A percentile compares a stretch with the other conserved stretches of the same genome.
These are phyloP conservation scores for Starmerella floricola DNA, from an alignment of 805 yeast species.

Conservation along the genomic window DNA sequence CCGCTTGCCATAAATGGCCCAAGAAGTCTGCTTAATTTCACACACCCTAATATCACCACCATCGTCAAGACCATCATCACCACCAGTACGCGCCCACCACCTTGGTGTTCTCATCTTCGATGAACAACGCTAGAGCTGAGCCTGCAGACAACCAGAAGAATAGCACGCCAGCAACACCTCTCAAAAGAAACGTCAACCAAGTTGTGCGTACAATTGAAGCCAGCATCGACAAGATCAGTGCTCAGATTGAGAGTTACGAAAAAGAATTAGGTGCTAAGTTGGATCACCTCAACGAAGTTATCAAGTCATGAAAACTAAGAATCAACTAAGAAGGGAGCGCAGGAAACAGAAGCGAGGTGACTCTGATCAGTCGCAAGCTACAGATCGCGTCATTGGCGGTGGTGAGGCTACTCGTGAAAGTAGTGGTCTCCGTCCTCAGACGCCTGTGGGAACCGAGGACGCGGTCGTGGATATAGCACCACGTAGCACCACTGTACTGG, in stretches of 20 bases:
- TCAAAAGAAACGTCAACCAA: constrained; percentile 4
- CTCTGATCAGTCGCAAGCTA: neutral
- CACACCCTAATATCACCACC: no score
- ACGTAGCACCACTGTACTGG: constrained; percentile 6
- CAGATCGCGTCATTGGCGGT: neutral
- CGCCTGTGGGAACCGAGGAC: no score
- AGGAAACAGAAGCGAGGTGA: constrained; percentile 2
- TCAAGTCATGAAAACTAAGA: constrained; percentile 10
- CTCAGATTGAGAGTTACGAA: constrained; percentile 17
- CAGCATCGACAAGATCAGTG: constrained; percentile 11
- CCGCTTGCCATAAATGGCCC: no score
- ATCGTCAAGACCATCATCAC: no score
- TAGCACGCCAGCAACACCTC: neutral
- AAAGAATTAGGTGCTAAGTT: constrained; percentile 17
- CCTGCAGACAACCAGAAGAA: neutral
- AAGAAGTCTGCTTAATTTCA: no score
- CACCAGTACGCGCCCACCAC: neutral
- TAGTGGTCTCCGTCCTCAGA: neutral
- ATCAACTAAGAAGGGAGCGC: constrained; percentile 9
- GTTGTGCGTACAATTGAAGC: constrained; percentile 18
- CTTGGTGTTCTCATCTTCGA: no score
- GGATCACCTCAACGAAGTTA: constrained; percentile 10
- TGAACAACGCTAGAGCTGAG: neutral
- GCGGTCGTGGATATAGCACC: neutral
- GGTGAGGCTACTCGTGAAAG: neutral